These are phyloP conservation scores for Bombardia bombarda DNA, from an alignment of 495 filamentous ascomycete species.

Conservation along the genomic window DNA sequence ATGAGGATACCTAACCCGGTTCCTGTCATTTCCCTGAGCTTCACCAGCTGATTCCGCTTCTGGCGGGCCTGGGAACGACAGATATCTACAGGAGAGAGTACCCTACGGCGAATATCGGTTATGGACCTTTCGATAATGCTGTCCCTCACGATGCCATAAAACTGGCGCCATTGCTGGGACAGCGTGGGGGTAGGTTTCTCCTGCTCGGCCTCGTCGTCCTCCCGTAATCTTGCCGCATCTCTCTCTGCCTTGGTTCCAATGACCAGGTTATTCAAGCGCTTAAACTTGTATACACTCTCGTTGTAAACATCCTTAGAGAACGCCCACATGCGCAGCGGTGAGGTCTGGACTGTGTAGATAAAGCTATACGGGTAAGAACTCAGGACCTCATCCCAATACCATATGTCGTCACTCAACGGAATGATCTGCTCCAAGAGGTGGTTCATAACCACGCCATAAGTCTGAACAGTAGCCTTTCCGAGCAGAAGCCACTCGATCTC, in stretches of 20 bases:
- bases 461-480: constrained; percentile 78
- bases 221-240: neutral
- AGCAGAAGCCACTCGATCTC: constrained; percentile 84
- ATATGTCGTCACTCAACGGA: constrained; percentile 73
- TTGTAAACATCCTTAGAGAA: constrained; percentile 56
- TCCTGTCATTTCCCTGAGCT: constrained; percentile 68
- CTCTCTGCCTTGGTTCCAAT: too few species aligned
- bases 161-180: constrained; percentile 57
- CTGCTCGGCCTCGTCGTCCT: neutral
- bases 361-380: constrained; percentile 62
- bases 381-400: constrained; percentile 86
- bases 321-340: constrained; percentile 60
- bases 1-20: constrained; percentile 79
- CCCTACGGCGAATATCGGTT: constrained; percentile 46
- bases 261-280: constrained; percentile 11
- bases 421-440: constrained; percentile 71
- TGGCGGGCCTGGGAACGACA: constrained; percentile 59
- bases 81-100: constrained; percentile 63
- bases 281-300: constrained; percentile 44
- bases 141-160: constrained; percentile 71
- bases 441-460: constrained; percentile 68
- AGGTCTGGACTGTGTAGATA: constrained; percentile 75
- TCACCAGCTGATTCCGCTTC: constrained; percentile 60
- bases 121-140: constrained; percentile 58
- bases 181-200: constrained; percentile 14